These are phyloP conservation scores for Podaxis sp. DNA, from an alignment of 768 basidiomycete genomes.

Conservation along the genomic window DNA sequence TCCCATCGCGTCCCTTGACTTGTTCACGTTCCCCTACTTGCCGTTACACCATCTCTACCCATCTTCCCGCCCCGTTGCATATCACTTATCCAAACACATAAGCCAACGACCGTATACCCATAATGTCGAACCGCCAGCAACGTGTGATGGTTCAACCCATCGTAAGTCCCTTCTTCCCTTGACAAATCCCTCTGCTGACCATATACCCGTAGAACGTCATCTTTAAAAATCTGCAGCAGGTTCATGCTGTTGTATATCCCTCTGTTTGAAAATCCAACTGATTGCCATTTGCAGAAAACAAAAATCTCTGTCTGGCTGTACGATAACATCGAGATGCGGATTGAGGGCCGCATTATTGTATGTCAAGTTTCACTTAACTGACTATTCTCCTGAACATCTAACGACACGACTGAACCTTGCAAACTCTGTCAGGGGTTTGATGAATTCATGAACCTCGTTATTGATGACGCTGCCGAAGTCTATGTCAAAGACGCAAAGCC, in stretches of 20 bases:
- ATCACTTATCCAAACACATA: neutral
- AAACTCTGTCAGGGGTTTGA: slow-evolving; percentile 79
- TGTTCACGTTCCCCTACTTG: slow-evolving; percentile 6
- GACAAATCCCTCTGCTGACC: neutral
- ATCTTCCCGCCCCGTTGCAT: slow-evolving; percentile 5
- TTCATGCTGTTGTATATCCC: slow-evolving; percentile 20
- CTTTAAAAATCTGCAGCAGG: slow-evolving; percentile 95
- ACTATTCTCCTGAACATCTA: slow-evolving; percentile 9
- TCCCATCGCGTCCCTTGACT: neutral
- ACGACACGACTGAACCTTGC: neutral
- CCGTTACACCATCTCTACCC: slow-evolving; percentile 14
- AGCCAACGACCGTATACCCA: slow-evolving; percentile 18
- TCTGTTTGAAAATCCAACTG: neutral
- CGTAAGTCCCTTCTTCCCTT: slow-evolving; percentile 47
- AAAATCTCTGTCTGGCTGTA: slow-evolving; percentile 94
- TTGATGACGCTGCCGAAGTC: slow-evolving; percentile 92
- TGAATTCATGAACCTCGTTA: slow-evolving; percentile 98
- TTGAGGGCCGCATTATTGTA: slow-evolving; percentile 95
- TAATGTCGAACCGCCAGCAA: slow-evolving; percentile 89
- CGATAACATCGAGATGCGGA: slow-evolving; percentile 94
- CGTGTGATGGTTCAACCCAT: slow-evolving; percentile 99
- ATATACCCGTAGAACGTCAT: slow-evolving; percentile 73
- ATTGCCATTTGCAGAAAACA: slow-evolving; percentile 48
- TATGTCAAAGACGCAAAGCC: slow-evolving; percentile 89
- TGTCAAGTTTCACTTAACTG: slow-evolving; percentile 28